Conservation (phyloP, 768 basidiomycete species). For the Lanmaoa rubissima region DNA sequence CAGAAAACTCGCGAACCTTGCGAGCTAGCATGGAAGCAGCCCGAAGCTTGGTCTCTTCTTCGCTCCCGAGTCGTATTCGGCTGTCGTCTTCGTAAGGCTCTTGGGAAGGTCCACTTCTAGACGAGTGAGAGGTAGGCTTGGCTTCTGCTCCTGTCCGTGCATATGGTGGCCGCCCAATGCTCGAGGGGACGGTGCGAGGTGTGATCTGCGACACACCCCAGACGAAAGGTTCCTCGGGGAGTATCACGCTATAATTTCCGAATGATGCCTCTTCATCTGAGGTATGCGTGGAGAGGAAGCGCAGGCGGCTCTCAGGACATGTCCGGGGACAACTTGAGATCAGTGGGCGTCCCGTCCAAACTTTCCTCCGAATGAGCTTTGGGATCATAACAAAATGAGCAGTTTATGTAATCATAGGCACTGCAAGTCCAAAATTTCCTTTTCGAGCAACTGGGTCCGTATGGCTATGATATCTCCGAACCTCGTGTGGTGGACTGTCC, state of each 20-base stretch:
- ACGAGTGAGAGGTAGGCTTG: not conserved
- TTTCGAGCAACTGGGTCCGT: too few relatives aligned
- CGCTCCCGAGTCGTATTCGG: conserved; percentile 49
- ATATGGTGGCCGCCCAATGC: conserved; percentile 59
- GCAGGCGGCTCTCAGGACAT: not conserved
- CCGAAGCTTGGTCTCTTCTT: conserved; percentile 51
- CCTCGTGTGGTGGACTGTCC: too few relatives aligned
- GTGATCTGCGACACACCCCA: conserved; percentile 62
- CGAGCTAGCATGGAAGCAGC: conserved; percentile 56
- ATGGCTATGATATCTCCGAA: too few relatives aligned
- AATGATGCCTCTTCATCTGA: conserved; percentile 33
- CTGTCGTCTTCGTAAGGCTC: conserved; percentile 27
- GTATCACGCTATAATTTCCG: conserved; percentile 57
- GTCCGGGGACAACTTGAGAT: not conserved
- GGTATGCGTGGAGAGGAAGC: conserved; percentile 2
- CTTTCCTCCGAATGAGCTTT: not conserved
- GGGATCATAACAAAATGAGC: not conserved
- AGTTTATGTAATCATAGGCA: conserved; percentile 1
- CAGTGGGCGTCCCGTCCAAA: not conserved
- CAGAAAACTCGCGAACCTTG: conserved; percentile 53
- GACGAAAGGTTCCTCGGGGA: conserved; percentile 63
- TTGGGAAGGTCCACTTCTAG: not conserved
- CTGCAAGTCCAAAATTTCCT: too few relatives aligned
- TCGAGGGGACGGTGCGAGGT: conserved; percentile 53
- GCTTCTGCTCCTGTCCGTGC: conserved; percentile 10